Conservation (phyloP, 1,284 basidiomycete species). For the Ustilago trichophora region DNA sequence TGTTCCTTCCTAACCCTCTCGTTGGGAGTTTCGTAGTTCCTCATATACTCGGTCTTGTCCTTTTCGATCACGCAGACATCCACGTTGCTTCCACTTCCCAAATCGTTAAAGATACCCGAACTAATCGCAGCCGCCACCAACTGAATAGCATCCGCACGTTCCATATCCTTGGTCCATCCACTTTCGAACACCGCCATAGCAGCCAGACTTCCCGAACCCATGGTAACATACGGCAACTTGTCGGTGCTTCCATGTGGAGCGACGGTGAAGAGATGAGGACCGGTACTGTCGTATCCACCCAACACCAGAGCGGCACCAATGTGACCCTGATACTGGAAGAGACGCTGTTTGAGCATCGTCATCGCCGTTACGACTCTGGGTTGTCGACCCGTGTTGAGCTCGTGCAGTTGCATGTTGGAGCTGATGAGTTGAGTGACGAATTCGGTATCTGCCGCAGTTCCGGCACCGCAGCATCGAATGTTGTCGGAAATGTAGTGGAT, state of each 20-base stretch:
- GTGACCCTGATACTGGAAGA: conserved; percentile 89
- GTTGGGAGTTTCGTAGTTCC: conserved; percentile 64
- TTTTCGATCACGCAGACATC: conserved; percentile 87
- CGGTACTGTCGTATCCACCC: conserved; percentile 92
- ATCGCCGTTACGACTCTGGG: conserved; percentile 91
- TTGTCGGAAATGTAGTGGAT: conserved; percentile 79
- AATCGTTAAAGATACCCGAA: conserved; percentile 98
- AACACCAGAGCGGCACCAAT: conserved; percentile 95
- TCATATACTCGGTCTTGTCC: conserved; percentile 57
- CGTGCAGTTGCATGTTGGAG: conserved; percentile 65
- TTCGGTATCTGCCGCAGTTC: conserved; percentile 97
- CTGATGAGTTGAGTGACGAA: conserved; percentile 72
- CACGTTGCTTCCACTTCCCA: conserved; percentile 96
- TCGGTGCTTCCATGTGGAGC: conserved; percentile 97
- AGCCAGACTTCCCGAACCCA: conserved; percentile 94
- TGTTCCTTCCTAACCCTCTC: conserved; percentile 63
- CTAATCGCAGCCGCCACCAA: conserved; percentile 88
- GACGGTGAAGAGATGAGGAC: conserved; percentile 94
- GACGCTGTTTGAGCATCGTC: conserved; percentile 94
- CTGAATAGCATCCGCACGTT: conserved; percentile 81
- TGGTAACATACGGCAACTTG: conserved; percentile 98
- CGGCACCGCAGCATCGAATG: conserved; percentile 97
- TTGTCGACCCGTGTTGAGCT: conserved; percentile 60
- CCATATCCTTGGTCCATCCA: conserved; percentile 83
- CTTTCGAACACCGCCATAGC: conserved; percentile 99